phyloP scores from a whole-genome alignment of 441 rosid genomes.

The Populus hybrid region DNA sequence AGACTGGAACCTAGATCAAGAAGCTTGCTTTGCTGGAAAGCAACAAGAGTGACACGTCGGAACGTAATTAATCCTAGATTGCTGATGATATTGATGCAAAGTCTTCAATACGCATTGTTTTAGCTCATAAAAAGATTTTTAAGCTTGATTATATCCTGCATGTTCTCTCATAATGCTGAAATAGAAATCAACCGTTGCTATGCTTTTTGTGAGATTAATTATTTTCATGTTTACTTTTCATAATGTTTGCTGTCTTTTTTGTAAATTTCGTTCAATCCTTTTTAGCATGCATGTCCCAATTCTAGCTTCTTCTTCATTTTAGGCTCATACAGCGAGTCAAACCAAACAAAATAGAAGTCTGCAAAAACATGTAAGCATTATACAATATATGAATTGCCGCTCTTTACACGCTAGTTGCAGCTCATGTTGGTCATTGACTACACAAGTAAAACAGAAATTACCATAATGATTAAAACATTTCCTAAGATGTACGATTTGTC shows the following conservation, averaged over 20 bases:
- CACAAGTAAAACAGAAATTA: not conserved
- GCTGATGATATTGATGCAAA: not conserved
- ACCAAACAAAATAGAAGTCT: not conserved
- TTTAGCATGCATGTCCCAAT: not conserved
- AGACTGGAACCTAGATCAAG: slow-evolving; percentile 90
- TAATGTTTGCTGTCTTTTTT: not conserved
- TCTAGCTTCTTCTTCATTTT: not conserved
- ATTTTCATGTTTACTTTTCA: not conserved
- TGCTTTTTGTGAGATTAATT: too few species aligned
- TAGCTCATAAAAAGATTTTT: not conserved
- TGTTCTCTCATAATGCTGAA: not conserved
- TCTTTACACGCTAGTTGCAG: not conserved
- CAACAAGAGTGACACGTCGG: slow-evolving; percentile 60
- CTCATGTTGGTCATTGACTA: not conserved
- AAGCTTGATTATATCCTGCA: not conserved
- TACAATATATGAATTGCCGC: too few species aligned
- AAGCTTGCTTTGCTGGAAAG: slow-evolving; percentile 92
- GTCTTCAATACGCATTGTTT: not conserved
- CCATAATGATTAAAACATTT: not conserved
- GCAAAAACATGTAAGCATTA: too few species aligned
- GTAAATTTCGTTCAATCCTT: not conserved
- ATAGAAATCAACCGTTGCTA: too few species aligned
- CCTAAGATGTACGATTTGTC: not conserved
- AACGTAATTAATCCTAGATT: slow-evolving; percentile 49
- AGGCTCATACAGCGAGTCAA: not conserved